These are phyloP conservation scores for Metschnikowia cubensis DNA, from an alignment of 805 yeast species.

Conservation along the genomic window DNA sequence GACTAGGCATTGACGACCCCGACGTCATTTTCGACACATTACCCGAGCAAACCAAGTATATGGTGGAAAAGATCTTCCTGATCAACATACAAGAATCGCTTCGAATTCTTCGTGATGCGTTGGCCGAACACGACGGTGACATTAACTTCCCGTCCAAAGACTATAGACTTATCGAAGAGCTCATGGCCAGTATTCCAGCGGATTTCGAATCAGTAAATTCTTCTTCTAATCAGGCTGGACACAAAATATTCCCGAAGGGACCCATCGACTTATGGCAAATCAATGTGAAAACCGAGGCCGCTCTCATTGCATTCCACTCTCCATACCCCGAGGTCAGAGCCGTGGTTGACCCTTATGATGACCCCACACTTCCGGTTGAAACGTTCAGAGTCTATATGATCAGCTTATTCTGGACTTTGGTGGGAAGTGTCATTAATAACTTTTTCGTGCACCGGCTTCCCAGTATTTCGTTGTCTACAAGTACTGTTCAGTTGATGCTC, in stretches of 20 bases:
- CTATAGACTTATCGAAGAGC: constrained; percentile 22
- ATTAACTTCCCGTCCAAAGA: constrained; percentile 31
- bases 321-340: constrained; percentile 69
- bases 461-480: constrained; percentile 37
- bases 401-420: constrained; percentile 47
- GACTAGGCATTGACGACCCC: constrained; percentile 10
- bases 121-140: constrained; percentile 30
- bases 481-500: constrained; percentile 38
- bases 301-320: constrained; percentile 40
- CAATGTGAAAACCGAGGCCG: constrained; percentile 40
- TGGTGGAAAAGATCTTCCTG: constrained; percentile 29
- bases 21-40: constrained; percentile 3
- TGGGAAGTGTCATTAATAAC: constrained; percentile 54
- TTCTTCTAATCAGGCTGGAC: neutral
- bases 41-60: constrained; percentile 15
- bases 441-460: constrained; percentile 57
- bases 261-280: constrained; percentile 22
- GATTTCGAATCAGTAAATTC: constrained; percentile 14
- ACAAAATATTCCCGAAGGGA: neutral
- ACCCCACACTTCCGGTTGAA: constrained; percentile 45
- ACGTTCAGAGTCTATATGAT: constrained; percentile 55
- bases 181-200: constrained; percentile 18
- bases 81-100: constrained; percentile 24
- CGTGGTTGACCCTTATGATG: constrained; percentile 57
- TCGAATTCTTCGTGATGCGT: constrained; percentile 30